phyloP scores from a whole-genome alignment of 441 rosid genomes.

The Gossypium davidsonii region DNA sequence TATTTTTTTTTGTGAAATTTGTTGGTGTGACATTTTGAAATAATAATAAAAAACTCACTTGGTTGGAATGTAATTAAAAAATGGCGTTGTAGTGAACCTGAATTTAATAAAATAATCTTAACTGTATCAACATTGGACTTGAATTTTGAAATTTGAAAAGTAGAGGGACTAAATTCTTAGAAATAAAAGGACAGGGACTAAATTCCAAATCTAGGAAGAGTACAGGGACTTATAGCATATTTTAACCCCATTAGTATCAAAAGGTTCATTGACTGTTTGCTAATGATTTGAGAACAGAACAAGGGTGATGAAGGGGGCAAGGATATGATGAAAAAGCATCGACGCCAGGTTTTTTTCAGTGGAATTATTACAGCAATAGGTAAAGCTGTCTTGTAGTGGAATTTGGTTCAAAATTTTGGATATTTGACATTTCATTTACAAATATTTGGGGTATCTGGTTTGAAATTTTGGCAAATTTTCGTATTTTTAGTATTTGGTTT shows the following conservation, averaged over 20 bases:
- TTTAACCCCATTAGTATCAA: neutral
- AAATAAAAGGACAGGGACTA: too few relatives aligned
- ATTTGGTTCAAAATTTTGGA: neutral
- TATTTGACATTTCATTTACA: neutral
- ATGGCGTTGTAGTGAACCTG: too few relatives aligned
- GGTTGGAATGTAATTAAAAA: too few relatives aligned
- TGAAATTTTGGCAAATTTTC: neutral
- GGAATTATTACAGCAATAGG: slow-evolving; percentile 96
- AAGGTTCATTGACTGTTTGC: slow-evolving; percentile 22
- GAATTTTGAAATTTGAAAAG: too few relatives aligned
- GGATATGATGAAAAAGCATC: slow-evolving; percentile 81
- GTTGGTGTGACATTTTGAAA: too few relatives aligned
- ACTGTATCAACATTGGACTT: too few relatives aligned
- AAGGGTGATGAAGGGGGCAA: slow-evolving; percentile 69
- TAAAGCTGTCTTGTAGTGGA: slow-evolving; percentile 21
- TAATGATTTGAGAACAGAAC: slow-evolving; percentile 46
- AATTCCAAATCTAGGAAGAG: too few relatives aligned
- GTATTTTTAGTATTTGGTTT: neutral
- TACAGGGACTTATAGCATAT: too few relatives aligned
- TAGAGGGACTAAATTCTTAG: too few relatives aligned
- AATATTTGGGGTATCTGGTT: neutral
- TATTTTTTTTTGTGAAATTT: too few relatives aligned
- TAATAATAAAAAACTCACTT: too few relatives aligned
- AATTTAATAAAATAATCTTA: too few relatives aligned
- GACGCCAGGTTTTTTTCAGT: slow-evolving; percentile 87